Evolutionary conservation across 805 yeast genomes (phyloP), one percentile per base, ranked within the genome.

Genomic region (Kodamaea restingae): DNA sequence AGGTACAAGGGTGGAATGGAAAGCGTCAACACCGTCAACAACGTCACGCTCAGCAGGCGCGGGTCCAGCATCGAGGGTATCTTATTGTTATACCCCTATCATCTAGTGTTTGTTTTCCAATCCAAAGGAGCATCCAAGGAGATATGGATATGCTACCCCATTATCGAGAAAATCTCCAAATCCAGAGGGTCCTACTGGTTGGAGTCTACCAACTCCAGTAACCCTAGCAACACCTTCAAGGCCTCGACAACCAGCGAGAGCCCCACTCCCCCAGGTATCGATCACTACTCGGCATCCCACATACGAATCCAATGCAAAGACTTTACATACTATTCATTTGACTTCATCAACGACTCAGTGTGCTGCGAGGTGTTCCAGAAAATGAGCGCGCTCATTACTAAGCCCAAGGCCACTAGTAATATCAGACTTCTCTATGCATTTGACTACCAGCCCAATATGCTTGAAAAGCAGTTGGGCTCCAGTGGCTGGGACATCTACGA

Each of bases 101-200:
- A 68, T 46, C 55, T 67, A 41, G 70, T 68, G 7, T 68, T 68
- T 46, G 58, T 63, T 24, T 68, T 65, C 41, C 24, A 35, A 15
- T 50, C 51, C 15, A 36, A 38, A 18, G 41, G 34, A 18, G 29
- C 34, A 18, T 53, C 67, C 7, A 67, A 79, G 41, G 98, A 93
- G 58, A 76, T 87, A 21, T 93, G 98, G 98, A 73, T 88, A 21
- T 84, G 95, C 43, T 91, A 88, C 59, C 96, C 97, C 1, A 76
- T 88, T 46, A 80, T 90, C 22, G 81, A 78, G 35, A 70, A 69
- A 34, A 78, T 83, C 1, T 75, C 74, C 48, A 72, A 77, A 56
- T 65, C 75, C 44, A 59, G 75, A 45, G 80, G 90, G 46, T 58
- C 83, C 39, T 65, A 80, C 47, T 51, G 65, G 60, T 39, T 56